These are phyloP conservation scores for Didymellaceae sp. DNA, from an alignment of 2,329 filamentous ascomycete genomes.

Conservation along the genomic window DNA sequence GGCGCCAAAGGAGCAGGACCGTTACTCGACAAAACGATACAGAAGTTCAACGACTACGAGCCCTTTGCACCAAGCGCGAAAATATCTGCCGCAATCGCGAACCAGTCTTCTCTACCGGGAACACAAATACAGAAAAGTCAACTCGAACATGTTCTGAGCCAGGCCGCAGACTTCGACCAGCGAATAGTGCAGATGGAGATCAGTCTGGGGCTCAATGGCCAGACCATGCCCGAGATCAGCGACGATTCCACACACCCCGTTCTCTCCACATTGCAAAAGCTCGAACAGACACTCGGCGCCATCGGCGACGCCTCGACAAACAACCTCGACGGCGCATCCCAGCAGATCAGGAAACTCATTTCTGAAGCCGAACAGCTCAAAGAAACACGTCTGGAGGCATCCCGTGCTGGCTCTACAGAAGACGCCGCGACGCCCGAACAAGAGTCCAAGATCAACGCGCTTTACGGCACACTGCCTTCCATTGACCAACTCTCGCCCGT, in stretches of 20 bases:
- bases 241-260: slow-evolving; percentile 65
- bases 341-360: slow-evolving; percentile 72
- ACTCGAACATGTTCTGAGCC: slow-evolving; percentile 69
- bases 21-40: slow-evolving; percentile 44
- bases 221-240: slow-evolving; percentile 68
- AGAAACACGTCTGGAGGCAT: slow-evolving; percentile 52
- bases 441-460: slow-evolving; percentile 83
- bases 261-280: slow-evolving; percentile 78
- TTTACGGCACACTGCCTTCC: slow-evolving; percentile 86
- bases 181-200: slow-evolving; percentile 81
- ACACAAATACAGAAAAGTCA: slow-evolving; percentile 42
- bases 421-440: slow-evolving; percentile 68
- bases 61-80: slow-evolving; percentile 35
- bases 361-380: slow-evolving; percentile 76
- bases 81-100: slow-evolving; percentile 38
- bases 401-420: slow-evolving; percentile 17
- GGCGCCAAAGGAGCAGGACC: slow-evolving; percentile 46
- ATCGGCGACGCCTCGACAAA: slow-evolving; percentile 75
- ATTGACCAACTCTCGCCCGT: slow-evolving; percentile 87
- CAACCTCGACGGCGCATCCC: slow-evolving; percentile 74
- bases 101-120: slow-evolving; percentile 42
- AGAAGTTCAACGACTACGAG: slow-evolving; percentile 44
- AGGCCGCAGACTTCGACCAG: slow-evolving; percentile 86
- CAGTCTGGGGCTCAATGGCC: slow-evolving; percentile 77
- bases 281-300: slow-evolving; percentile 80